Evolutionary conservation across 331 rosid genomes (phyloP), one percentile per base, ranked within the genome.

Genomic region (Pyracantha coccinea): DNA sequence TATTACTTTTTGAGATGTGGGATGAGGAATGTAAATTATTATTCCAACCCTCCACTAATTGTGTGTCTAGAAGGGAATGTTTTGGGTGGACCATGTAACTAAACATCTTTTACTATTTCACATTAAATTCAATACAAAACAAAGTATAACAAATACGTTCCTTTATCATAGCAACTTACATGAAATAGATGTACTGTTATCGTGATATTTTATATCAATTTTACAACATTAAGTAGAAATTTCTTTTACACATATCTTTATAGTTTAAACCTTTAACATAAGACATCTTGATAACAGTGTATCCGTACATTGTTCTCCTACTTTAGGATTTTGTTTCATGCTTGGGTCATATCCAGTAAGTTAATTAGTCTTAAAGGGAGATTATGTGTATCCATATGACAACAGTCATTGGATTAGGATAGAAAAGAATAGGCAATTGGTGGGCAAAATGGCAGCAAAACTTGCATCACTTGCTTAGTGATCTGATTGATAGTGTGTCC

Each of bases 391-490:
- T 29, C 61, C 19, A 41, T 64, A 72, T 38, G 1, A 55, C 19
- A 77, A 69, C 15, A 69, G 14, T 77, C 33, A 82, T 74, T 69
- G 66, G 28, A 54, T 21, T 24, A 20, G 15, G 80, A 70, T 35
- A 75, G n/a, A 44, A 73, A 44, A 38, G 25, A 41, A 80, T 16
- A 63, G 19, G 47, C 65, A 24, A 60, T 60, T 57, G 64, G 78
- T 29, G 70, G 60, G 69, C 52, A 69, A 73, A 77, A 60, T 54
- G 52, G 66, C 69, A 74, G 67, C 85, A 82, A 69, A 73, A 21
- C 63, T 38, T 67, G 45, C 78, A 72, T 66, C n/a, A 65, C 61
- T 71, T 23, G 27, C 31, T 2, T 5, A 69, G 63, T 61, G 62
- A 69, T 53, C 27, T 52, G 45, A 54, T 33, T 66, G 60, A 8